Percentiles rank a stretch among this genome's conserved stretches.
Conservation (phyloP, 495 filamentous ascomycete species). For the Elaphomyces granulatus region DNA sequence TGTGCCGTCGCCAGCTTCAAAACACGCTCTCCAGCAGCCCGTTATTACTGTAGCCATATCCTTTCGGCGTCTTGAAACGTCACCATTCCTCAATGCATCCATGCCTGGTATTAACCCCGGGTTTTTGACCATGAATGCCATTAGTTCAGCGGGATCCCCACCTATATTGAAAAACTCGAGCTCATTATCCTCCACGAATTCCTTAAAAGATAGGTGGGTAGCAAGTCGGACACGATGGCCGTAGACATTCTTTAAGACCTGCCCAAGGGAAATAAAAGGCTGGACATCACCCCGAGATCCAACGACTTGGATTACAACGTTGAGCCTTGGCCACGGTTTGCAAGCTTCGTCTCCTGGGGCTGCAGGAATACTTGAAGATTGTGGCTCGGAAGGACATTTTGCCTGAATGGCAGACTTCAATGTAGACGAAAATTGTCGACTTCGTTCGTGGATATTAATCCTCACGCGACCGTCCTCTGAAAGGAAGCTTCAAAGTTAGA, state of each 20-base stretch:
- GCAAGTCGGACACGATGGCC: constrained; percentile 67
- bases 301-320: constrained; percentile 69
- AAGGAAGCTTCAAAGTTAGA: too few relatives aligned
- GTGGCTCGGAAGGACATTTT: constrained; percentile 40
- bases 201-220: constrained; percentile 57
- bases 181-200: constrained; percentile 52
- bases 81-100: constrained; percentile 49
- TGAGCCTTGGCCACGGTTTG: constrained; percentile 42
- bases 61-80: constrained; percentile 47
- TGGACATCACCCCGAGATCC: constrained; percentile 70
- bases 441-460: constrained; percentile 59
- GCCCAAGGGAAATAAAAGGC: constrained; percentile 56
- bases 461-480: constrained; percentile 56
- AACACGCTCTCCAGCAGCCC: constrained; percentile 71
- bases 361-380: constrained; percentile 47
- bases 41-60: constrained; percentile 56
- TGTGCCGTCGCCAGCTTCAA: constrained; percentile 45
- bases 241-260: constrained; percentile 43
- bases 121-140: constrained; percentile 83
- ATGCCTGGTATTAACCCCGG: constrained; percentile 63
- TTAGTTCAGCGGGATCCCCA: constrained; percentile 63
- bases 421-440: constrained; percentile 30
- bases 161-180: constrained; percentile 72
- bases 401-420: constrained; percentile 16
- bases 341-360: constrained; percentile 44